Evolutionary conservation across 2,329 filamentous ascomycete species (phyloP).

Genomic region (Exophiala bonariae): DNA sequence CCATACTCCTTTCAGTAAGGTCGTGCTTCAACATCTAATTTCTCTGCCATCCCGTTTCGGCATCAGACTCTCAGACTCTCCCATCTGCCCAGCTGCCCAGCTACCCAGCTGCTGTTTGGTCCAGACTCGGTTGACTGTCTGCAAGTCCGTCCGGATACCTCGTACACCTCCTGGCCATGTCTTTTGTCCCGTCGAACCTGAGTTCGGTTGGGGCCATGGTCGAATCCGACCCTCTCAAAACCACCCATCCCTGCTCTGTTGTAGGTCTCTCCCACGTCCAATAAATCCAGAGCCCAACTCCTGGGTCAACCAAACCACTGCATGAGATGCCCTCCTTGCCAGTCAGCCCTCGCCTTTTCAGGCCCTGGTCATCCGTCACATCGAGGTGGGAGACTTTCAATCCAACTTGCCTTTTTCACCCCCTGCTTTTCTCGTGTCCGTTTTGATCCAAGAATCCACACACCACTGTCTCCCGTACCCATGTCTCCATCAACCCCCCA

Average conservation of each 20-base stretch:
- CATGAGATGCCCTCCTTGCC: neutral
- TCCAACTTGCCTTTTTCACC: neutral
- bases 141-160: neutral
- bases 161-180: neutral
- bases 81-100: neutral
- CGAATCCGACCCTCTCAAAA: too few species aligned
- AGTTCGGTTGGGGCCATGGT: too few species aligned
- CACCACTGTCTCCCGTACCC: neutral
- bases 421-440: constrained; percentile 1
- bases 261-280: neutral
- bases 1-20: constrained; percentile 18
- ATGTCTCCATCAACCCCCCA: neutral
- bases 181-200: neutral
- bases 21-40: constrained; percentile 22
- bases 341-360: neutral
- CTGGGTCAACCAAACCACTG: neutral
- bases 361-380: neutral
- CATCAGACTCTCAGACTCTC: constrained; percentile 13
- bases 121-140: neutral
- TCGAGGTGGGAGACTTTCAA: neutral
- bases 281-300: neutral
- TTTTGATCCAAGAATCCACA: neutral
- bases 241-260: too few species aligned
- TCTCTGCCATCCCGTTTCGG: constrained; percentile 21
- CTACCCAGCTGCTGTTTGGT: constrained; percentile 1